Evolutionary conservation across 768 basidiomycete species (phyloP).

Genomic region (Pulveroboletus sp.): DNA sequence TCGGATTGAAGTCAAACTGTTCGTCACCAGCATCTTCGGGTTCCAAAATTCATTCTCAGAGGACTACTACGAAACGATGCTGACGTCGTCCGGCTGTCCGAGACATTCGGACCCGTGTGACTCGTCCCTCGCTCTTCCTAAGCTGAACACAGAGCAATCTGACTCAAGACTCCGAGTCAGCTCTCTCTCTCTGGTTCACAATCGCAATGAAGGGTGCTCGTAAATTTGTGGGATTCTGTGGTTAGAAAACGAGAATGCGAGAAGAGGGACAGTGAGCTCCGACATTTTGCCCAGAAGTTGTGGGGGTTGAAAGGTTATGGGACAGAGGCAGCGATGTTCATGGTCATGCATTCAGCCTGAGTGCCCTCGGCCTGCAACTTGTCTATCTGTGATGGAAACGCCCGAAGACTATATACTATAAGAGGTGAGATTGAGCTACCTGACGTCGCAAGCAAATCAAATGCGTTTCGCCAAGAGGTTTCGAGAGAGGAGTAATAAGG

Average conservation of each 20-base stretch:
- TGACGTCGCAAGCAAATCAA: not conserved
- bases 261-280: conserved; percentile 27
- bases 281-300: conserved; percentile 19
- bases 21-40: conserved; percentile 25
- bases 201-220: conserved; percentile 12
- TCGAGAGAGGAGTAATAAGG: conserved; percentile 28
- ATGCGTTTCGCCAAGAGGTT: conserved; percentile 22
- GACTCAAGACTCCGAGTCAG: conserved; percentile 8
- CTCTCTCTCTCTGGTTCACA: conserved; percentile 22
- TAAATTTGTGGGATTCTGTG: conserved; percentile 23
- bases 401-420: conserved; percentile 31
- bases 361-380: conserved; percentile 36
- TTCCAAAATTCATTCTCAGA: conserved; percentile 19
- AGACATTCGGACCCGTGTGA: conserved; percentile 20
- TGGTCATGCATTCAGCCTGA: conserved; percentile 33
- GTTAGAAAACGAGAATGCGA: conserved; percentile 15
- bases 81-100: conserved; percentile 17
- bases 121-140: conserved; percentile 17
- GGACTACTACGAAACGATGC: conserved; percentile 24
- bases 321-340: conserved; percentile 32
- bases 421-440: conserved; percentile 28
- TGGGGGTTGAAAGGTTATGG: conserved; percentile 37
- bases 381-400: conserved; percentile 33
- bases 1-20: conserved; percentile 9
- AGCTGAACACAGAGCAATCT: conserved; percentile 8